phyloP scores from a whole-genome alignment of 495 filamentous ascomycete species.

The Astrothelium macrocarpum region DNA sequence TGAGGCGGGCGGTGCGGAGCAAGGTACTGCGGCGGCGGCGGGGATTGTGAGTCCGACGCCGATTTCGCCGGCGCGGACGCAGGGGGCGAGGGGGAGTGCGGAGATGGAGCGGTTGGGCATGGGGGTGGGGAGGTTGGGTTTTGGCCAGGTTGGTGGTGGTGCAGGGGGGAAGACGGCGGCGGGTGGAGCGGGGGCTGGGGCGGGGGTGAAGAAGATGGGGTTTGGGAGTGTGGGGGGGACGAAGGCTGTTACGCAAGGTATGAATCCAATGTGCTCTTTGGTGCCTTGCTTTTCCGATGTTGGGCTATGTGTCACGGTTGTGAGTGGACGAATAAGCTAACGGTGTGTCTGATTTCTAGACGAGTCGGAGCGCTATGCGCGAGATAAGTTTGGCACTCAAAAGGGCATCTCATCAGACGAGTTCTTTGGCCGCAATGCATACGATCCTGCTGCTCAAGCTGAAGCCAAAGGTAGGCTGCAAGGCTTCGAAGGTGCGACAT shows the following conservation, averaged over 20 bases:
- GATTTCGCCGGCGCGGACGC: slow-evolving; percentile 51
- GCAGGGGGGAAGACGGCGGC: slow-evolving; percentile 57
- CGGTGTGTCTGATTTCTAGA: slow-evolving; percentile 44
- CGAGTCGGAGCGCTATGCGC: slow-evolving; percentile 63
- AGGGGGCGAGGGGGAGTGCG: slow-evolving; percentile 49
- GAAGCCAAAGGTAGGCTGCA: slow-evolving; percentile 81
- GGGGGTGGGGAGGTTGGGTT: slow-evolving; percentile 79
- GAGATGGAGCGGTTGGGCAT: slow-evolving; percentile 88
- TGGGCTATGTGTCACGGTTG: neutral
- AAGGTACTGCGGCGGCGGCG: slow-evolving; percentile 14
- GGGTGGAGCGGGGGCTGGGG: slow-evolving; percentile 44
- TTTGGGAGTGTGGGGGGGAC: slow-evolving; percentile 78
- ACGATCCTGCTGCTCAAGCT: slow-evolving; percentile 66
- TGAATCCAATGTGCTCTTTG: too few species aligned
- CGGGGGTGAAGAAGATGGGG: slow-evolving; percentile 63
- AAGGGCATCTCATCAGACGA: slow-evolving; percentile 97
- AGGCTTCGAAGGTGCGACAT: slow-evolving; percentile 82
- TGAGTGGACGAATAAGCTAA: neutral
- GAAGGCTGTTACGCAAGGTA: slow-evolving; percentile 63
- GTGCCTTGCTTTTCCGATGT: neutral
- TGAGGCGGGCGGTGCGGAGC: slow-evolving; percentile 6
- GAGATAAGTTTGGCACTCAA: slow-evolving; percentile 76
- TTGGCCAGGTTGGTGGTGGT: slow-evolving; percentile 73
- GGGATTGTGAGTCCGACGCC: slow-evolving; percentile 65
- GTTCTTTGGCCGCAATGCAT: slow-evolving; percentile 86